Percentiles rank a stretch among this genome's conserved stretches.
Evolutionary conservation across 2,329 filamentous ascomycete genomes (phyloP).

Genomic region (Talaromyces sp.): DNA sequence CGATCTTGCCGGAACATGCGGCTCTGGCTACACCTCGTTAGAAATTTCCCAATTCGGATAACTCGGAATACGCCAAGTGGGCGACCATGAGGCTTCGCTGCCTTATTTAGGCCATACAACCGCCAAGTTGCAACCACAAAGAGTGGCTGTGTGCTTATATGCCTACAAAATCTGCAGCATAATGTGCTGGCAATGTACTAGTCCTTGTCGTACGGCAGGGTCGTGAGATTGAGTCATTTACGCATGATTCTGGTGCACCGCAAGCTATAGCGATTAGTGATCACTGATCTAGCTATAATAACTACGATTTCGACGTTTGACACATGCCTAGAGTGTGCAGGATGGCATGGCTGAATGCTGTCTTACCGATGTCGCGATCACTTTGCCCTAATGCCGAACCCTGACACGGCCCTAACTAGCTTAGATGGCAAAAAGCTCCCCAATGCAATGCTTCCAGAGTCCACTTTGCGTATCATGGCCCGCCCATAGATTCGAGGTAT

Average conservation of each 20-base stretch:
- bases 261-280: neutral
- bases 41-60: constrained; percentile 11
- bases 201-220: neutral
- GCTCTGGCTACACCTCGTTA: constrained; percentile 7
- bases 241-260: neutral
- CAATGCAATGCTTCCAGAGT: too few relatives aligned
- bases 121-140: neutral
- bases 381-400: neutral
- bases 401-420: neutral
- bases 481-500: neutral
- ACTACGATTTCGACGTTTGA: neutral
- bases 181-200: neutral
- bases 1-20: neutral
- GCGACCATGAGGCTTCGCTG: constrained; percentile 1
- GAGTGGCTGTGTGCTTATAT: neutral
- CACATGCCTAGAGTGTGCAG: neutral
- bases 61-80: neutral
- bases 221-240: neutral
- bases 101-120: neutral
- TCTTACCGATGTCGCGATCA: neutral
- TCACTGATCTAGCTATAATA: neutral
- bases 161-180: neutral
- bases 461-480: neutral
- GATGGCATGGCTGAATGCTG: neutral
- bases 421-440: too few relatives aligned